phyloP scores from a whole-genome alignment of 306 rosid species.

The Acacia acuminata region DNA sequence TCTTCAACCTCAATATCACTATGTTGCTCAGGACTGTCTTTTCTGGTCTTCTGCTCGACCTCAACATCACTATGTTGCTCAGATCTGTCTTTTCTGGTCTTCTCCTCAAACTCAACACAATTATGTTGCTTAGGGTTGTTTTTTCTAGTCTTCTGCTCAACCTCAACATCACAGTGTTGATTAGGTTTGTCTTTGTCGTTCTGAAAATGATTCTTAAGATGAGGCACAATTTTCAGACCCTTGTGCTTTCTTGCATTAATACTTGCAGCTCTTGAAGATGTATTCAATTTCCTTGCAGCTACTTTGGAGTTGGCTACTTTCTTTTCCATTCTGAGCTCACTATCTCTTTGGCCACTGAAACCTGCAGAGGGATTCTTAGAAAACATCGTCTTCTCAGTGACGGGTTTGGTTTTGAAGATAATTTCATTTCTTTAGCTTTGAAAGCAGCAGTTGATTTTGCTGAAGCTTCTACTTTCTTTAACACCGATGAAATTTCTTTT shows the following conservation, averaged over 20 bases:
- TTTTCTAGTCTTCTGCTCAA: conserved; percentile 55
- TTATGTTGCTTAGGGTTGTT: conserved; percentile 22
- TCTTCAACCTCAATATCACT: conserved; percentile 46
- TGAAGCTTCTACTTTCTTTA: conserved; percentile 41
- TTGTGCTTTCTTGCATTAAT: conserved; percentile 39
- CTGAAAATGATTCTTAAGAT: conserved; percentile 20
- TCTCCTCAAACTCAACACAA: conserved; percentile 31
- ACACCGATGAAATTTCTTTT: conserved; percentile 29
- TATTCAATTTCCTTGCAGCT: conserved; percentile 40
- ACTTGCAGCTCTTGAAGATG: conserved; percentile 39
- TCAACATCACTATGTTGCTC: conserved; percentile 24
- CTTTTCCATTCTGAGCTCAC: conserved; percentile 45
- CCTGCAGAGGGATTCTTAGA: conserved; percentile 32
- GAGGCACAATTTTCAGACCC: conserved; percentile 41
- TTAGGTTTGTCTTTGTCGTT: conserved; percentile 22
- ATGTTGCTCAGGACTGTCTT: conserved; percentile 24
- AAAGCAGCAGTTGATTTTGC: conserved; percentile 30
- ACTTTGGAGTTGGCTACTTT: conserved; percentile 32
- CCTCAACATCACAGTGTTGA: conserved; percentile 31
- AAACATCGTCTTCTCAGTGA: conserved; percentile 26
- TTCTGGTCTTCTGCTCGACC: background rate
- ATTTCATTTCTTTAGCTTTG: conserved; percentile 40
- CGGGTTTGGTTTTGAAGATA: conserved; percentile 40
- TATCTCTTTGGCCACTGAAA: conserved; percentile 26
- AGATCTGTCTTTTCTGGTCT: conserved; percentile 10